phyloP scores from a whole-genome alignment of 805 yeast species.

The Saturnispora quitensis region DNA sequence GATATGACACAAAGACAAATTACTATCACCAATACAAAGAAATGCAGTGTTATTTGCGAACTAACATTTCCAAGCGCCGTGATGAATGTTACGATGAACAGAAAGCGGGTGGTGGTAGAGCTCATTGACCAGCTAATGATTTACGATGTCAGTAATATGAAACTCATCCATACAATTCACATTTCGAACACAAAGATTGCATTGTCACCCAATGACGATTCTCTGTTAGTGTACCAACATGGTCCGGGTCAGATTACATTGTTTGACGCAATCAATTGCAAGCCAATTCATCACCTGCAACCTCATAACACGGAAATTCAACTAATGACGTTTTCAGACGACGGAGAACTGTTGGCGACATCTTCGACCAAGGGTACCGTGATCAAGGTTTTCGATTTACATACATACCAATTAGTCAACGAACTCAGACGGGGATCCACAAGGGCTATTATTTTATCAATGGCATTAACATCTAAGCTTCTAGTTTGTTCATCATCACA shows the following conservation, averaged over 20 bases:
- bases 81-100: constrained; percentile 63
- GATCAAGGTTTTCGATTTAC: constrained; percentile 67
- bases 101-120: constrained; percentile 72
- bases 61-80: constrained; percentile 75
- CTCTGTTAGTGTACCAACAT: constrained; percentile 49
- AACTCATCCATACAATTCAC: constrained; percentile 64
- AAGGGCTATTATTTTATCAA: constrained; percentile 68
- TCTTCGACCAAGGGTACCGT: constrained; percentile 89
- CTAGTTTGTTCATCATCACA: constrained; percentile 82
- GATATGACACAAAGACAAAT: constrained; percentile 70
- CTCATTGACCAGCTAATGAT: constrained; percentile 74
- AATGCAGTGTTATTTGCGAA: constrained; percentile 72
- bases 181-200: constrained; percentile 28
- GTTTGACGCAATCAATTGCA: constrained; percentile 65
- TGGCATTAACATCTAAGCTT: constrained; percentile 65
- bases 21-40: constrained; percentile 74
- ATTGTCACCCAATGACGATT: constrained; percentile 34
- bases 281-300: constrained; percentile 71
- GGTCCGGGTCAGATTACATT: constrained; percentile 63
- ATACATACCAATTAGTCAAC: constrained; percentile 50
- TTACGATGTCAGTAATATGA: constrained; percentile 87
- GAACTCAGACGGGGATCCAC: constrained; percentile 85
- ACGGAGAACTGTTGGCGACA: constrained; percentile 77
- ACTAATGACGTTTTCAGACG: constrained; percentile 55
- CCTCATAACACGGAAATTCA: constrained; percentile 81